These are phyloP conservation scores for Xylaria sp. DNA, from an alignment of 2,329 filamentous ascomycete genomes.

Conservation along the genomic window DNA sequence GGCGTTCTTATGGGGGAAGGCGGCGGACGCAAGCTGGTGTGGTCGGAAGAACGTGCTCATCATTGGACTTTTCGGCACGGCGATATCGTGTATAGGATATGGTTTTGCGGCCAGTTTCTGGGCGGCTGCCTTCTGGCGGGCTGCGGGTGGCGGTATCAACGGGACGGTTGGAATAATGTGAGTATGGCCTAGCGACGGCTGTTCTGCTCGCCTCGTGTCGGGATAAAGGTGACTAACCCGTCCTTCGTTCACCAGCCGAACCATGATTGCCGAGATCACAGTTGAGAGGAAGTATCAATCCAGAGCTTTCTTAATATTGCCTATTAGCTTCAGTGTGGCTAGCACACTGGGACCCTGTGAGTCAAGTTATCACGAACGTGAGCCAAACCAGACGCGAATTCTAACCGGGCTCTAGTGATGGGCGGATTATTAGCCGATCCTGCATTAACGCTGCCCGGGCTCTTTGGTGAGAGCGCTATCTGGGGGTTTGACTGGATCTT, in stretches of 20 bases:
- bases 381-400: slow-evolving; percentile 7
- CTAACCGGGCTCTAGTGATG: slow-evolving; percentile 55
- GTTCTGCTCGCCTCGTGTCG: neutral
- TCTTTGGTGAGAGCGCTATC: slow-evolving; percentile 70
- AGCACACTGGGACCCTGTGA: slow-evolving; percentile 59
- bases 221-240: slow-evolving; percentile 13
- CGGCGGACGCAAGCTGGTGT: slow-evolving; percentile 67
- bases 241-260: slow-evolving; percentile 49
- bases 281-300: slow-evolving; percentile 61
- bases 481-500: slow-evolving; percentile 73
- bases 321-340: slow-evolving; percentile 61
- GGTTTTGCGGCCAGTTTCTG: slow-evolving; percentile 76
- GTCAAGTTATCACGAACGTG: slow-evolving; percentile 30
- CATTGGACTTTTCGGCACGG: slow-evolving; percentile 74
- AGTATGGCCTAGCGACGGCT: slow-evolving; percentile 40
- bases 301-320: slow-evolving; percentile 59
- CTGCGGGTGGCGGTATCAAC: slow-evolving; percentile 68
- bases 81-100: slow-evolving; percentile 75
- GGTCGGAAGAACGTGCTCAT: slow-evolving; percentile 78
- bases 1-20: slow-evolving; percentile 77
- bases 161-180: slow-evolving; percentile 62
- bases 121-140: slow-evolving; percentile 72
- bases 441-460: slow-evolving; percentile 65
- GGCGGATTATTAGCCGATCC: slow-evolving; percentile 78
- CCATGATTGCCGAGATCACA: slow-evolving; percentile 62